Conservation (phyloP, 2,329 filamentous ascomycete genomes). For the Hawksworthiomyces lignivorus region DNA sequence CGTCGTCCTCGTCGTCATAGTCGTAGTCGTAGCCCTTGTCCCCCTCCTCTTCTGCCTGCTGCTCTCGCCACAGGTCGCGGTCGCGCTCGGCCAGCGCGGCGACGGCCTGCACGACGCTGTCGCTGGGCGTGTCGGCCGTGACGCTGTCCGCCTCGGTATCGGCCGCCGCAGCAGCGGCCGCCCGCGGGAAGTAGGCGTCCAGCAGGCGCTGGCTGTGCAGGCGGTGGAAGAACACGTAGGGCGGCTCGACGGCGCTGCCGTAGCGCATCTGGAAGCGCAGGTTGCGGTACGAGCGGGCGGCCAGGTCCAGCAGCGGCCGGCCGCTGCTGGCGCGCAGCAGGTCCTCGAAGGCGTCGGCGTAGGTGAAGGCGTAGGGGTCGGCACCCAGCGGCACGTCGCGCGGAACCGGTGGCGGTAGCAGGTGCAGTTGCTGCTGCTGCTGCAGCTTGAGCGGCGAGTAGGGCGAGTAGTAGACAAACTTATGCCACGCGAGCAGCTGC, state of each 20-base stretch:
- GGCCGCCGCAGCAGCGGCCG: conserved; percentile 4
- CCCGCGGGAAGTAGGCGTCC: conserved; percentile 23
- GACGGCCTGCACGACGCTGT: conserved; percentile 10
- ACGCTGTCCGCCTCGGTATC: conserved; percentile 14
- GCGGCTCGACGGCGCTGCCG: conserved; percentile 27
- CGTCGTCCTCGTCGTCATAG: background rate
- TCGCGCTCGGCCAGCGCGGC: conserved; percentile 6
- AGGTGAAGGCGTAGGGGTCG: conserved; percentile 37
- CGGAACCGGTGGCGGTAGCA: conserved; percentile 40
- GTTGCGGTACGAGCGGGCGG: conserved; percentile 25
- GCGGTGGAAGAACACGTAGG: conserved; percentile 33
- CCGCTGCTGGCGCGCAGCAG: conserved; percentile 41
- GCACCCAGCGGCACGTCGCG: conserved; percentile 31
- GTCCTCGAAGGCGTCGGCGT: conserved; percentile 52
- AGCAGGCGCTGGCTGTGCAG: conserved; percentile 29
- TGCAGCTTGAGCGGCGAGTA: conserved; percentile 39
- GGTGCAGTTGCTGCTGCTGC: conserved; percentile 13
- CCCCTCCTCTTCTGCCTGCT: conserved; percentile 5
- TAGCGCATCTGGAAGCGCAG: conserved; percentile 14
- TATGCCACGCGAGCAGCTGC: conserved; percentile 22
- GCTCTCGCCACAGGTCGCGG: conserved; percentile 15
- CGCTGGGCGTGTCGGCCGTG: background rate
- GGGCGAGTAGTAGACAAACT: conserved; percentile 30
- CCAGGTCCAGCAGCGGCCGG: conserved; percentile 33
- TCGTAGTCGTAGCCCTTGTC: conserved; percentile 2